A percentile compares a stretch with the other conserved stretches of the same genome.
Conservation (phyloP, 495 filamentous ascomycete genomes). For the Neurospora sp. region DNA sequence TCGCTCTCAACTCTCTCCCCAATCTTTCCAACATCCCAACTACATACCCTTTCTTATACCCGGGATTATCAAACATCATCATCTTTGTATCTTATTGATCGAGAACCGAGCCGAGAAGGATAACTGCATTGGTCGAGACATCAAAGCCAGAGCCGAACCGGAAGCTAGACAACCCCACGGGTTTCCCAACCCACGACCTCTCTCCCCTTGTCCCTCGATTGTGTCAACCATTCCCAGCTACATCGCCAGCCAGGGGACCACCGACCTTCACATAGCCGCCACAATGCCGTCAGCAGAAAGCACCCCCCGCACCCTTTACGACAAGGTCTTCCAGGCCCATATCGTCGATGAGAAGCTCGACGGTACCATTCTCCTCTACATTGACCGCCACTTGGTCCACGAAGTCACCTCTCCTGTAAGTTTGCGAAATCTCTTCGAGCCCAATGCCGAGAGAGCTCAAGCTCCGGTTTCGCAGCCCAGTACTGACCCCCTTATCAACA, state of each 20-base stretch:
- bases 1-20: not conserved
- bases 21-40: not conserved
- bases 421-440: not conserved
- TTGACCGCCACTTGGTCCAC: conserved; percentile 92
- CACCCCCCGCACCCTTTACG: conserved; percentile 83
- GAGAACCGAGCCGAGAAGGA: not conserved
- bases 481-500: conserved; percentile 20
- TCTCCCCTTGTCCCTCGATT: not conserved
- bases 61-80: not conserved
- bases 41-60: not conserved
- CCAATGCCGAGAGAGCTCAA: not conserved
- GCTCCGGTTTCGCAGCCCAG: not conserved
- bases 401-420: conserved; percentile 91
- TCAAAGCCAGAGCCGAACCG: not conserved
- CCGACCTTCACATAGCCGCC: conserved; percentile 16
- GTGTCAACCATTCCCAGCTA: too few relatives aligned
- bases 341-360: conserved; percentile 90
- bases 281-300: conserved; percentile 69
- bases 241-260: not conserved
- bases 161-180: not conserved
- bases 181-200: not conserved
- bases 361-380: conserved; percentile 87
- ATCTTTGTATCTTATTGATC: not conserved
- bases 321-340: conserved; percentile 92
- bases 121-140: not conserved